A percentile compares a stretch with the other conserved stretches of the same genome.
These are phyloP conservation scores for Ophiostoma quercus DNA, from an alignment of 2,329 filamentous ascomycete genomes.

Conservation along the genomic window DNA sequence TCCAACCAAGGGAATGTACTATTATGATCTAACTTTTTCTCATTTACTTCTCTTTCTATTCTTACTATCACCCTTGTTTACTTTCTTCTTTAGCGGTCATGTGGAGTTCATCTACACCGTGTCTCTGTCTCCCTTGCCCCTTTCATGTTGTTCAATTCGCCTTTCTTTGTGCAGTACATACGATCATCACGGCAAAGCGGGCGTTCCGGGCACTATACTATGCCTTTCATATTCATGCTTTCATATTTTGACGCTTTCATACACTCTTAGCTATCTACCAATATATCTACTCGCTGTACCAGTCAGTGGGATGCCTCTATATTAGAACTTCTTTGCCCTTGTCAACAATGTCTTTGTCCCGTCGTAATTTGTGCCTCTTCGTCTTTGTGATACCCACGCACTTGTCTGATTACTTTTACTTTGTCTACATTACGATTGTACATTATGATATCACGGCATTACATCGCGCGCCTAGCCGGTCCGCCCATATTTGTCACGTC, in stretches of 20 bases:
- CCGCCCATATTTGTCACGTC: background rate
- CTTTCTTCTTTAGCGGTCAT: background rate
- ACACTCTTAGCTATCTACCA: background rate
- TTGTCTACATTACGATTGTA: background rate
- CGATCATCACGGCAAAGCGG: background rate
- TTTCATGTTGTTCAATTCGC: background rate
- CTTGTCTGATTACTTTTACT: background rate
- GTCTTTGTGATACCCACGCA: background rate
- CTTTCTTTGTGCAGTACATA: background rate
- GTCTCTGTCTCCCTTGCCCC: constrained; percentile 7
- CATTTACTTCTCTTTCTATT: background rate
- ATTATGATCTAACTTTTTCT: background rate
- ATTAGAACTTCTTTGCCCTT: background rate
- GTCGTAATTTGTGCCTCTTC: background rate
- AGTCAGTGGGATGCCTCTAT: background rate
- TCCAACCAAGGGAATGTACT: background rate
- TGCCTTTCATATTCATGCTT: background rate
- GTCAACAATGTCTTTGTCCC: background rate
- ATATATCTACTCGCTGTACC: background rate
- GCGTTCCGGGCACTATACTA: background rate
- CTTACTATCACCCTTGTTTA: background rate
- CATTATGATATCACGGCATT: background rate
- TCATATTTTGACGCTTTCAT: background rate
- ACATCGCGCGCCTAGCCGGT: background rate
- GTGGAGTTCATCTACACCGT: background rate